Percentiles rank a stretch among this genome's conserved stretches.
These are phyloP conservation scores for Venturia effusa DNA, from an alignment of 2,329 filamentous ascomycete species.

Conservation along the genomic window DNA sequence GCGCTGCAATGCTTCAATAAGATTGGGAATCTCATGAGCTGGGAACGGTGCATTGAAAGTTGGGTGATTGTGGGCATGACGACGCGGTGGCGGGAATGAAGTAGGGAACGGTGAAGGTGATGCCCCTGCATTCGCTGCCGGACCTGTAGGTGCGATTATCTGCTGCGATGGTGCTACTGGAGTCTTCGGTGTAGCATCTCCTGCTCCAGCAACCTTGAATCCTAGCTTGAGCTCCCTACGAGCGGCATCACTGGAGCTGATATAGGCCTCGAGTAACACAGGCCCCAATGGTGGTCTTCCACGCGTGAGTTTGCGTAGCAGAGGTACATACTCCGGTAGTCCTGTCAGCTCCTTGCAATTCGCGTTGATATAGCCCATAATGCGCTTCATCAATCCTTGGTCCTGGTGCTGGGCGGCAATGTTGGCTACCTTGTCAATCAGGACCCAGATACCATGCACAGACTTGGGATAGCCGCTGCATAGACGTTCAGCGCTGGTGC, in stretches of 20 bases:
- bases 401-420: conserved; percentile 8
- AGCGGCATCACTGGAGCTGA: conserved; percentile 8
- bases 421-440: conserved; percentile 6
- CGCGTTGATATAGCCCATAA: conserved; percentile 6
- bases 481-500: conserved; percentile 4
- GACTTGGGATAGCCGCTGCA: conserved; percentile 11
- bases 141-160: not conserved
- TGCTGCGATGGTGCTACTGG: not conserved
- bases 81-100: conserved; percentile 1
- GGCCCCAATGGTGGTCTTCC: conserved; percentile 9
- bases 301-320: conserved; percentile 8
- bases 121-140: not conserved
- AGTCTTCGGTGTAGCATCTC: not conserved
- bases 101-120: not conserved
- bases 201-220: not conserved
- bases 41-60: conserved; percentile 4
- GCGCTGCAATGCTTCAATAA: conserved; percentile 7
- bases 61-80: not conserved
- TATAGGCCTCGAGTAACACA: conserved; percentile 9
- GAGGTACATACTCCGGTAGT: conserved; percentile 5
- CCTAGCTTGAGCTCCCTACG: conserved; percentile 8
- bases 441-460: conserved; percentile 2
- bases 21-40: conserved; percentile 2
- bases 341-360: conserved; percentile 10
- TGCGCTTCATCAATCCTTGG: conserved; percentile 2